Conservation (phyloP, 1,139 yeast genomes). For the Saccharomyces hybrid region DNA sequence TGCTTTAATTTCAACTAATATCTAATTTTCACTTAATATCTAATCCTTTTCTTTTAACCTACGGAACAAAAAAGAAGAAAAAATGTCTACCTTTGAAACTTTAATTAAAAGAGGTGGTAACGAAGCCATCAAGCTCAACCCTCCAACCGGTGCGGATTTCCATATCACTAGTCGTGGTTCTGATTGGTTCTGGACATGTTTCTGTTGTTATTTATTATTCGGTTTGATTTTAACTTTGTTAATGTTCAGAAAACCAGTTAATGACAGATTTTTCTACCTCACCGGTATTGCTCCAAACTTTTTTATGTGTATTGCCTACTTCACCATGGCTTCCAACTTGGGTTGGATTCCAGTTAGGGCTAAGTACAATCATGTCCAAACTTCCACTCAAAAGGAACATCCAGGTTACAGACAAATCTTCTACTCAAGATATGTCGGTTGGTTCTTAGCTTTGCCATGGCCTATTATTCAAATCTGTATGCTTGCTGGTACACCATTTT, state of each 20-base stretch:
- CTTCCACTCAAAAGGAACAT: no score
- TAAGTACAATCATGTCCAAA: no score
- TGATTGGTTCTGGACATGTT: slow-evolving; percentile 33
- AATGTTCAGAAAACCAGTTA: slow-evolving; percentile 10
- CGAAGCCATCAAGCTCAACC: slow-evolving; percentile 16
- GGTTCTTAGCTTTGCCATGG: no score
- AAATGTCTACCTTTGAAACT: slow-evolving; percentile 10
- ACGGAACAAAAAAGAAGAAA: slow-evolving; percentile 2
- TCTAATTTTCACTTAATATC: not conserved
- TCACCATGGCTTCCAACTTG: no score
- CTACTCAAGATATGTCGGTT: no score
- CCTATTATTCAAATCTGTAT: no score
- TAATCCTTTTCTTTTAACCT: not conserved
- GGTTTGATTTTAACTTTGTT: slow-evolving; percentile 41
- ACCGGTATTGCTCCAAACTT: no score
- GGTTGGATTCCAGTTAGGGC: no score
- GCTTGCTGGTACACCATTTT: no score
- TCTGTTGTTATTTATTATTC: slow-evolving; percentile 31
- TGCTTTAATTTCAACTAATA: not conserved
- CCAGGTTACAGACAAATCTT: no score
- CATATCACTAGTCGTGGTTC: slow-evolving; percentile 20
- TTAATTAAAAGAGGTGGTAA: slow-evolving; percentile 22
- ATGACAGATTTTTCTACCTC: no score
- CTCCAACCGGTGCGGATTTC: slow-evolving; percentile 19
- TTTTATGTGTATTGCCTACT: no score